Base-by-base conservation (phyloP, 768 basidiomycete genomes). In the Pisolithus microcarpus region DNA sequence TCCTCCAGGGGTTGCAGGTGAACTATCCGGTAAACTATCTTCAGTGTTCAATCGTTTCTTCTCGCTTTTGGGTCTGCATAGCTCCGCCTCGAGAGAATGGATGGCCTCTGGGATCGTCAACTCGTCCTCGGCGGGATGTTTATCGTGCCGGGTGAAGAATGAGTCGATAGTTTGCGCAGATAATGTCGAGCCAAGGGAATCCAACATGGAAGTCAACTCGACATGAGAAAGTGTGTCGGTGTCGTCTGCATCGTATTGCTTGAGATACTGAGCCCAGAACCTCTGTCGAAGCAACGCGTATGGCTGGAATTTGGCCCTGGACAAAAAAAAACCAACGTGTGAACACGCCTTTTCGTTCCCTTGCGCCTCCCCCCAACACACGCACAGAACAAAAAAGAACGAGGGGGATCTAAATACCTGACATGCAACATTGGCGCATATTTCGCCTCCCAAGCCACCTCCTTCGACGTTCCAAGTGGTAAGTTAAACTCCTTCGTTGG, bases 101-200 rank as follows among this genome's bases (percentile, higher is more conserved):
- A 95, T 82, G 0, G 81, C 77, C 66, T 99, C 83, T 24, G 87
- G 83, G 15, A 88, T 66, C 1, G 84, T 85, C 30, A 99, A 70
- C 58, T 91, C 85, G 52, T 84, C 93, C 19, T 72, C 67, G 7
- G 74, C 73, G 0, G 83, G 77, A 4, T 75, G 69, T 66, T 89
- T 91, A 51, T 76, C 76, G 59, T 75, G 78, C 7, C 81, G 77
- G 7, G 75, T 79, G 71, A 89, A 97, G 77, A 95, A 97, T 13
- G 77, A 76, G 57, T 86, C 77, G 52, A 96, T 72, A 1, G 95
- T 98, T 40, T 81, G 72, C 0, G 67, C 69, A 7, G 87, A 87
- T 45, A 98, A 79, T 0, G 95, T 98, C 4, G 93, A 96, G 5
- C 93, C 93, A 36, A 99, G 83, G 2, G 94, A 95, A 70, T 97